Evolutionary conservation across 2,329 filamentous ascomycete species (phyloP), one percentile per base, ranked within the genome.

Genomic region (Aspergillus awamori): DNA sequence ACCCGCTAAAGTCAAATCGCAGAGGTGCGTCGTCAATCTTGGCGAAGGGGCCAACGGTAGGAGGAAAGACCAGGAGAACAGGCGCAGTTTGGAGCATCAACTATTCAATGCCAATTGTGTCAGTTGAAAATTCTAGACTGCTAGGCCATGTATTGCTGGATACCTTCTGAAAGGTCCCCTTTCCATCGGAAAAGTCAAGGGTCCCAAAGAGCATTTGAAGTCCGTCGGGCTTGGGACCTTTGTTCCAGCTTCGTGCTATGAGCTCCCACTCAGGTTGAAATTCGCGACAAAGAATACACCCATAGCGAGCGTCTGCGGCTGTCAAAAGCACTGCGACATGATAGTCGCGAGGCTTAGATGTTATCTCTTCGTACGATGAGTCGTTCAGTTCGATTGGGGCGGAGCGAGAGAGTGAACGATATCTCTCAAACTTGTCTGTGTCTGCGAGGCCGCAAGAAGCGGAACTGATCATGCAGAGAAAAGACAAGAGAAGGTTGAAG

Each of bases 251-350:
- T 77, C 87, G 91, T 57, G 86, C 87, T 58, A 99, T 80, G 57
- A 98, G 78, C 58, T 96, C 91, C 90, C 93, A 99, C 79, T 99
- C 95, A 1, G 93, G 90, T 76, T 97, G 91, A 77, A 99, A 97
- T 57, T 96, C 92, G 56, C 87, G 86, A 77, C 95, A 99, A 53
- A 98, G 82, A 67, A 88, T 82, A 76, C 95, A 99, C 62, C 90
- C 91, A 74, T 91, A 97, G 61, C 92, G 87, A 33, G 87, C 73
- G 67, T 97, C 93, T 71, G 93, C 80, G 39, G 95, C 95, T 1
- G 95, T 99, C 66, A 99, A 81, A 13, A 99, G 85, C 3, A 99
- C 85, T 2, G 88, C 89, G 28, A 90, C 85, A 41, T 88, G 88
- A 77, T 97, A 96, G 78, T 99, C 91, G 67, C 95, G 87, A 11